A percentile compares a stretch with the other conserved stretches of the same genome.
Conservation (phyloP, 2,329 filamentous ascomycete genomes). For the Trichoderma asperellum region DNA sequence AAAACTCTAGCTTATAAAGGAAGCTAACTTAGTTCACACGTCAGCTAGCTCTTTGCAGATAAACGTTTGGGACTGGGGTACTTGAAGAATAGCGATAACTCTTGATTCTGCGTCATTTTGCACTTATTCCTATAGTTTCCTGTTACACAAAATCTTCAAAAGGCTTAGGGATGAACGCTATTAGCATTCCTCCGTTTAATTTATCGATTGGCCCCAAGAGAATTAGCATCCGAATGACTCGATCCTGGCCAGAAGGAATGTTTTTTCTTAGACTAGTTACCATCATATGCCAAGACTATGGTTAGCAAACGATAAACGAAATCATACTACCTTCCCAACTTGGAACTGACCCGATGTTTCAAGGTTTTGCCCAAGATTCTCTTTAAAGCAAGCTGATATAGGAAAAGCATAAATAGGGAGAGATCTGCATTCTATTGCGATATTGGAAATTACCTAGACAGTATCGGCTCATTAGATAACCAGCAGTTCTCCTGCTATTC, state of each 20-base stretch:
- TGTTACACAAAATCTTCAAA: background rate
- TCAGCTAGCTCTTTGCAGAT: background rate
- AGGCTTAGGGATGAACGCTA: background rate
- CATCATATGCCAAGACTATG: constrained; percentile 5
- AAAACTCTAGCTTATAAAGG: background rate
- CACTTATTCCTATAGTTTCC: background rate
- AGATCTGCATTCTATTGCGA: background rate
- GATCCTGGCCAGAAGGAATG: background rate
- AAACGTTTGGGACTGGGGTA: background rate
- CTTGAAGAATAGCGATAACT: background rate
- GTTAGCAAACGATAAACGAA: background rate
- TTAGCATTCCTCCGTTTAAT: background rate
- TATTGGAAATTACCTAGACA: background rate
- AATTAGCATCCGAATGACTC: background rate
- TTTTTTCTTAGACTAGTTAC: background rate
- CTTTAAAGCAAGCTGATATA: background rate
- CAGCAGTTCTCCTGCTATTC: background rate
- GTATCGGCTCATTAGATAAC: background rate
- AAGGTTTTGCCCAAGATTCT: background rate
- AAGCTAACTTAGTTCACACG: background rate
- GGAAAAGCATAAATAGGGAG: background rate
- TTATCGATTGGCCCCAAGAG: background rate
- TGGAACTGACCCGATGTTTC: background rate
- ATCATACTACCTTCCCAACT: background rate
- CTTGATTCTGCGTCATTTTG: background rate